Conservation (phyloP, 2,329 filamentous ascomycete species). For the Colletotrichum somersetense region DNA sequence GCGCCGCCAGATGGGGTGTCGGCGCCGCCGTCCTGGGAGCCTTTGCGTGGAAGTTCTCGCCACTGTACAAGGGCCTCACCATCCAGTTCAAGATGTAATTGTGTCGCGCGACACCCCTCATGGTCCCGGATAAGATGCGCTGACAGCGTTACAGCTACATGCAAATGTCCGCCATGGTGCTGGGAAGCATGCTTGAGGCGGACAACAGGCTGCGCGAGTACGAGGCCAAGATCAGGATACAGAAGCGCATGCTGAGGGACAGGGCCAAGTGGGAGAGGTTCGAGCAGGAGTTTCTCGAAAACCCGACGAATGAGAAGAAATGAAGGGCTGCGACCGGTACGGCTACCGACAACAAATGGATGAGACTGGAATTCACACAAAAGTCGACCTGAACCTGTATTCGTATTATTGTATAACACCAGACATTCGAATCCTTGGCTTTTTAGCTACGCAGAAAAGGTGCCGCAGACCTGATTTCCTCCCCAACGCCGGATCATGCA, state of each 20-base stretch:
- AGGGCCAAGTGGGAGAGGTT: conserved; percentile 77
- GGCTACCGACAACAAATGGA: neutral
- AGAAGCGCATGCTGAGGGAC: conserved; percentile 73
- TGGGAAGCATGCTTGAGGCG: conserved; percentile 82
- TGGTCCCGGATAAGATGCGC: neutral
- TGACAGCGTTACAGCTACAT: conserved; percentile 70
- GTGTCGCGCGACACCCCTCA: conserved; percentile 35
- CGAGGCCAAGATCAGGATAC: conserved; percentile 73
- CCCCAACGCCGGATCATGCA: conserved; percentile 53
- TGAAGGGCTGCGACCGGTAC: conserved; percentile 5
- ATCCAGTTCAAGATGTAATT: conserved; percentile 84
- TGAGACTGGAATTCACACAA: neutral
- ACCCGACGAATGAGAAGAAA: conserved; percentile 54
- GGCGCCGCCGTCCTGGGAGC: conserved; percentile 72
- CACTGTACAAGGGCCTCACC: conserved; percentile 78
- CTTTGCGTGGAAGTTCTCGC: conserved; percentile 73
- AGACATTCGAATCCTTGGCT: conserved; percentile 17
- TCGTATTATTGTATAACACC: conserved; percentile 34
- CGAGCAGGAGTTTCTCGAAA: conserved; percentile 69
- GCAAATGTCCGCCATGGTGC: conserved; percentile 88
- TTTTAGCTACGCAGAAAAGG: conserved; percentile 31
- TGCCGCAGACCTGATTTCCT: conserved; percentile 15
- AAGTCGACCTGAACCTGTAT: conserved; percentile 21
- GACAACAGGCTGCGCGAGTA: conserved; percentile 76
- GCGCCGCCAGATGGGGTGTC: conserved; percentile 80